A percentile compares a stretch with the other conserved stretches of the same genome.
These are phyloP conservation scores for Aspergillus glaucus DNA, from an alignment of 2,329 filamentous ascomycete species.

Conservation along the genomic window DNA sequence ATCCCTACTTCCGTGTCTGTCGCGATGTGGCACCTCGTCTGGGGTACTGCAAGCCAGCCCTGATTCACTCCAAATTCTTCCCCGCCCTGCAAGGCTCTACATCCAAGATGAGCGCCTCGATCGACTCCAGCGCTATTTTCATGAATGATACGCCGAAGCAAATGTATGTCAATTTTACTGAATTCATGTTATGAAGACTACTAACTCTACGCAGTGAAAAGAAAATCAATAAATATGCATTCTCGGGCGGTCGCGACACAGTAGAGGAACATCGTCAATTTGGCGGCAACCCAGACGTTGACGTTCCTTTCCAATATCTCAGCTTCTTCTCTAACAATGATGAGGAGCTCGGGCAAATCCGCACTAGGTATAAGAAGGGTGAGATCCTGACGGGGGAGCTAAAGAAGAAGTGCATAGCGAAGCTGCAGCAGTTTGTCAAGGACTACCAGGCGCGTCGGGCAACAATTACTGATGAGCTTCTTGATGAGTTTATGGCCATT, in stretches of 20 bases:
- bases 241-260: conserved; percentile 80
- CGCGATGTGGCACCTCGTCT: conserved; percentile 72
- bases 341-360: conserved; percentile 53
- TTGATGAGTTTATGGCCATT: conserved; percentile 64
- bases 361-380: conserved; percentile 56
- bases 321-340: conserved; percentile 72
- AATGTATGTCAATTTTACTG: conserved; percentile 40
- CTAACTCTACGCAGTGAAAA: conserved; percentile 36
- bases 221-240: conserved; percentile 90
- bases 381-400: conserved; percentile 79
- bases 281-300: conserved; percentile 80
- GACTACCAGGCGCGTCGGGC: conserved; percentile 73
- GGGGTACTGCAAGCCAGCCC: conserved; percentile 66
- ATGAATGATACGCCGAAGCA: conserved; percentile 81
- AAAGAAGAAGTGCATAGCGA: conserved; percentile 72
- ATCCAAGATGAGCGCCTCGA: conserved; percentile 63
- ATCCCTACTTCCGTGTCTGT: conserved; percentile 49
- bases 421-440: conserved; percentile 68
- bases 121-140: conserved; percentile 68
- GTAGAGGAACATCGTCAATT: conserved; percentile 71
- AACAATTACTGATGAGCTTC: conserved; percentile 67
- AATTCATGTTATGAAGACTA: no score
- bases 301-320: conserved; percentile 58
- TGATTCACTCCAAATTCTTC: conserved; percentile 83
- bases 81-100: conserved; percentile 84